Evolutionary conservation across 208 protist species (phyloP).

Genomic region (Trypanosoma vivax): DNA sequence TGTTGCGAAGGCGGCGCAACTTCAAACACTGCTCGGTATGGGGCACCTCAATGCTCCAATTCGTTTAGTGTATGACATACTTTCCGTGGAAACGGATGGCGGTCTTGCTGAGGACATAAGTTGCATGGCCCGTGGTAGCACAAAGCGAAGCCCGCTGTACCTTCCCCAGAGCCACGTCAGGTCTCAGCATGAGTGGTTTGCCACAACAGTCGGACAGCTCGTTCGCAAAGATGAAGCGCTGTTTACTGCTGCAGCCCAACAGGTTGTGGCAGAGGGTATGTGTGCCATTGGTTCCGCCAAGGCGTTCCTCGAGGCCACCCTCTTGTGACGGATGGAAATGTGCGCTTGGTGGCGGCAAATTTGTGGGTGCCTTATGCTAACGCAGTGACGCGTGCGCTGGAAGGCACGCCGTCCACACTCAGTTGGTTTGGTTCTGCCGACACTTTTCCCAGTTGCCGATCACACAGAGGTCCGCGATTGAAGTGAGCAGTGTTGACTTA

Average conservation of each 20-base stretch:
- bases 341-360: too few relatives aligned
- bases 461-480: too few relatives aligned
- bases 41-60: constrained; percentile 56
- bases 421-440: too few relatives aligned
- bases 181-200: constrained; percentile 22
- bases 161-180: constrained; percentile 40
- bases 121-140: background rate
- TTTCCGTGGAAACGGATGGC: constrained; percentile 15
- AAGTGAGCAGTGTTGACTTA: too few relatives aligned
- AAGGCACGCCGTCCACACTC: too few relatives aligned
- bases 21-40: constrained; percentile 46
- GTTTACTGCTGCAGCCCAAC: constrained; percentile 23
- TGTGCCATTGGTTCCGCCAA: constrained; percentile 36
- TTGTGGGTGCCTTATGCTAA: too few relatives aligned
- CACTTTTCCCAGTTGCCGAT: too few relatives aligned
- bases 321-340: constrained; percentile 17
- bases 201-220: constrained; percentile 25
- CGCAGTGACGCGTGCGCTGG: too few relatives aligned
- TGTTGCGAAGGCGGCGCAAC: constrained; percentile 23
- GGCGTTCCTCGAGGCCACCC: constrained; percentile 48
- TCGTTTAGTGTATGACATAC: constrained; percentile 50
- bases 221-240: constrained; percentile 15
- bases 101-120: constrained; percentile 7
- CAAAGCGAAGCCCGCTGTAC: constrained; percentile 28
- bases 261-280: constrained; percentile 40